Evolutionary conservation across 108 stramenopile species (phyloP), one percentile per base, ranked within the genome.

Genomic region (Skeletonema costatum): DNA sequence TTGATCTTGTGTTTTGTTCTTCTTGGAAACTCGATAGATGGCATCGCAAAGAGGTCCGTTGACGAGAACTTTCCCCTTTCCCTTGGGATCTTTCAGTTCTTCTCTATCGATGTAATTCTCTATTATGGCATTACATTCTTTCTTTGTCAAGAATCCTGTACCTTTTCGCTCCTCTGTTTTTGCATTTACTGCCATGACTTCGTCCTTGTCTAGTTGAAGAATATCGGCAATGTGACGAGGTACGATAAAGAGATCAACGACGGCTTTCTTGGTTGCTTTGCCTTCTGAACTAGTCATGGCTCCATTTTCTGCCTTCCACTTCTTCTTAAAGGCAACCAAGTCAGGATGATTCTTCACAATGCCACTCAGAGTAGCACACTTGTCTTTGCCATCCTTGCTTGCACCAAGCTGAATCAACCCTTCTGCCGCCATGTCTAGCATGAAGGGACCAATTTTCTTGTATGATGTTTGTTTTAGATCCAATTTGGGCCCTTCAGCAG

Each of bases 11-110:
- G 39, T 6, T 61, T 68, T 77, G 13, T 85, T 59, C 61, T 87
- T 89, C 59, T 87, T 90, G 16, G 81, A 72, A 14, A 14, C 41
- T 35, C 87, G 83, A 74, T 80, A 93, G 16, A 96, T 46, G 16
- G 82, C 85, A 80, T 93, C 89, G n/a, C 86, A 89, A 48, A 96
- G 35, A 25, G 94, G 90, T 19, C 92, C 94, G 79, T 96, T 90
- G 50, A 96, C 32, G 9, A 60, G 9, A 13, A 91, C 79, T n/a
- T 61, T 53, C 10, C 78, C 84, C 17, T 71, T 75, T 32, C 53
- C 44, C 1, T 42, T 60, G 2, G 76, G 53, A 68, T 80, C 75
- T 2, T 83, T 64, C 53, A 96, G 70, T 6, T 71, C 76, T 73
- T 96, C 87, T 30, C 74, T 71, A 44, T 75, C 59, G 4, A 92